A percentile compares a stretch with the other conserved stretches of the same genome.
These are phyloP conservation scores for Apocynum venetum DNA, from an alignment of 257 asterid species.

Conservation along the genomic window DNA sequence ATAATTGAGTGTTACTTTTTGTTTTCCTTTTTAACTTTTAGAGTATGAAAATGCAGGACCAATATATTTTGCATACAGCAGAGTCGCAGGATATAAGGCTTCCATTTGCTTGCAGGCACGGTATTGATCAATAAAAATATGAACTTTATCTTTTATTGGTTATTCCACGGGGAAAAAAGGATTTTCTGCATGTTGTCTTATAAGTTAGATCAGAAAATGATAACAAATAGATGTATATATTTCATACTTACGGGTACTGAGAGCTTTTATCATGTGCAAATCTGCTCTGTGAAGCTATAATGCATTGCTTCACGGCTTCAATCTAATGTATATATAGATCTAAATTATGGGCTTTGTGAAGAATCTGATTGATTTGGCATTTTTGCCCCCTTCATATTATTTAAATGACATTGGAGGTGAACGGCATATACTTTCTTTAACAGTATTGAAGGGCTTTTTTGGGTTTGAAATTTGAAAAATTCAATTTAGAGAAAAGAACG, in stretches of 20 bases:
- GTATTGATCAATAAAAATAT: constrained; percentile 43
- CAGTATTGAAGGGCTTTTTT: background rate
- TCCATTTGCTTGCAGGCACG: constrained; percentile 97
- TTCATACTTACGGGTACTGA: background rate
- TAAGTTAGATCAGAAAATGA: background rate
- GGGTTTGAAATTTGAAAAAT: background rate
- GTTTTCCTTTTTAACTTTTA: background rate
- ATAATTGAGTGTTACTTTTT: background rate
- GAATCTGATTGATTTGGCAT: background rate
- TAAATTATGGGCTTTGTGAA: background rate
- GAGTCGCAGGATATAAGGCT: constrained; percentile 78
- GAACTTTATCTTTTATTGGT: background rate
- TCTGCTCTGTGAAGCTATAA: background rate
- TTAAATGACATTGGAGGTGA: background rate
- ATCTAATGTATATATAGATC: background rate
- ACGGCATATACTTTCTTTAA: background rate
- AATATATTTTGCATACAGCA: constrained; percentile 88
- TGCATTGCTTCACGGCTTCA: background rate
- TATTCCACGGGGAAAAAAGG: background rate
- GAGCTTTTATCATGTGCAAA: background rate
- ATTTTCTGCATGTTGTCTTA: background rate
- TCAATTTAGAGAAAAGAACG: background rate
- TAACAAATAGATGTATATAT: background rate
- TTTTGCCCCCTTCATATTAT: background rate
- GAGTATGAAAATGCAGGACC: constrained; percentile 54